These are phyloP conservation scores for Amniculicola lignicola DNA, from an alignment of 495 filamentous ascomycete species.

Conservation along the genomic window DNA sequence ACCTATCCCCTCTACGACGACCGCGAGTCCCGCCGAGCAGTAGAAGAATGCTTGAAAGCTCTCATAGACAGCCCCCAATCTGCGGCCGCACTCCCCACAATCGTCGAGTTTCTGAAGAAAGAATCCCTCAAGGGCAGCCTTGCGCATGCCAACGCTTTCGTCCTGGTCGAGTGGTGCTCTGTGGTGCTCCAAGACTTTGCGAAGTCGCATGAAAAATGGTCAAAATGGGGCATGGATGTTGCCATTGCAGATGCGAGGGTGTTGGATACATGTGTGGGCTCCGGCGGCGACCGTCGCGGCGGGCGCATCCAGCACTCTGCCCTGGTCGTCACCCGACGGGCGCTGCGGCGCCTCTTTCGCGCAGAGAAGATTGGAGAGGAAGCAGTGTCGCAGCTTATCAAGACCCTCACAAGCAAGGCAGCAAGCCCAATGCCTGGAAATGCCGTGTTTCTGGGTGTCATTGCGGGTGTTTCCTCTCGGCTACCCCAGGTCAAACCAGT, in stretches of 20 bases:
- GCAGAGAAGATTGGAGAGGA: constrained; percentile 55
- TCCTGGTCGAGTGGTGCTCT: constrained; percentile 87
- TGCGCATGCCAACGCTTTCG: constrained; percentile 75
- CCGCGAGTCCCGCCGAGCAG: constrained; percentile 74
- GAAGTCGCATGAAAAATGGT: constrained; percentile 53
- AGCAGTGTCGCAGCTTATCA: constrained; percentile 60
- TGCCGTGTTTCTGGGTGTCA: constrained; percentile 73
- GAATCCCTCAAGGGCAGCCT: constrained; percentile 74
- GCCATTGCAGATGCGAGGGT: constrained; percentile 60
- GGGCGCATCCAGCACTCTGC: constrained; percentile 29
- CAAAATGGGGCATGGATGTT: constrained; percentile 63
- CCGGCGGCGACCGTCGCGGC: constrained; percentile 54
- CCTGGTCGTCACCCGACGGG: constrained; percentile 46
- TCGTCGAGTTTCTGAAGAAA: constrained; percentile 54
- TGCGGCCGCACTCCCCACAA: constrained; percentile 54
- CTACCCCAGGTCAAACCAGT: constrained; percentile 55
- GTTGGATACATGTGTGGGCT: constrained; percentile 72
- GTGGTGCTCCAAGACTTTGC: constrained; percentile 62
- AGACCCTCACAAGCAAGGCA: constrained; percentile 62
- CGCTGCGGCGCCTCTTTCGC: constrained; percentile 65
- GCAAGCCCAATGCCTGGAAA: constrained; percentile 61
- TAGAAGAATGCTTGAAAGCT: constrained; percentile 67
- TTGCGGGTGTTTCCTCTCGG: constrained; percentile 80
- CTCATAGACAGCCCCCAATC: constrained; percentile 55
- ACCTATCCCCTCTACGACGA: constrained; percentile 88